Conservation (phyloP, 805 yeast genomes). For the Ogataea salicorniae region DNA sequence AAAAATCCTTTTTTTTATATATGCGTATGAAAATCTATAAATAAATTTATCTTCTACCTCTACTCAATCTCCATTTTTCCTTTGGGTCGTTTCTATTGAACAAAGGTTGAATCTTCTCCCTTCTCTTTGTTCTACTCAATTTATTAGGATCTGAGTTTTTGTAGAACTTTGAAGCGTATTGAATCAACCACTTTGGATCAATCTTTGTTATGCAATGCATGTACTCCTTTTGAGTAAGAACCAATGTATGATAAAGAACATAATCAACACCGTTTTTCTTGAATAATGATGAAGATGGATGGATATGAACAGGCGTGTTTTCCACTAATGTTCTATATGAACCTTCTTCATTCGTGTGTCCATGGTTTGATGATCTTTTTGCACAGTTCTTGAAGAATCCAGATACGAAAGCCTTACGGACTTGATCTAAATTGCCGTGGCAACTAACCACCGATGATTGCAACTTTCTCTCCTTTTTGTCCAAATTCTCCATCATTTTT, state of each 20-base stretch:
- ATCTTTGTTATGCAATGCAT: conserved; percentile 86
- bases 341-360: conserved; percentile 38
- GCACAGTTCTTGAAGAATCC: conserved; percentile 68
- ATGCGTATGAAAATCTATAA: background rate
- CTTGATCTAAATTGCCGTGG: conserved; percentile 48
- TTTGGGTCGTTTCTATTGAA: conserved; percentile 53
- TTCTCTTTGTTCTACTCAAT: conserved; percentile 46
- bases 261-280: conserved; percentile 57
- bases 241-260: conserved; percentile 74
- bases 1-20: background rate
- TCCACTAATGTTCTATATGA: conserved; percentile 54
- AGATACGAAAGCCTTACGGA: conserved; percentile 58
- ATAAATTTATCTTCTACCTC: conserved; percentile 24
- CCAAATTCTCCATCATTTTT: conserved; percentile 47
- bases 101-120: conserved; percentile 70
- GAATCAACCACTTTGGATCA: conserved; percentile 74
- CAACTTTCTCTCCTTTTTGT: conserved; percentile 16
- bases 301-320: conserved; percentile 70
- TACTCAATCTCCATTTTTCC: conserved; percentile 75
- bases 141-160: conserved; percentile 49
- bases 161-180: conserved; percentile 70
- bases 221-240: conserved; percentile 81
- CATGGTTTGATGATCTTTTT: conserved; percentile 45
- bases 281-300: conserved; percentile 78
- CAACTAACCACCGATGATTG: conserved; percentile 36